phyloP scores from a whole-genome alignment of 495 filamentous ascomycete species.

The Trichoderma reesei region DNA sequence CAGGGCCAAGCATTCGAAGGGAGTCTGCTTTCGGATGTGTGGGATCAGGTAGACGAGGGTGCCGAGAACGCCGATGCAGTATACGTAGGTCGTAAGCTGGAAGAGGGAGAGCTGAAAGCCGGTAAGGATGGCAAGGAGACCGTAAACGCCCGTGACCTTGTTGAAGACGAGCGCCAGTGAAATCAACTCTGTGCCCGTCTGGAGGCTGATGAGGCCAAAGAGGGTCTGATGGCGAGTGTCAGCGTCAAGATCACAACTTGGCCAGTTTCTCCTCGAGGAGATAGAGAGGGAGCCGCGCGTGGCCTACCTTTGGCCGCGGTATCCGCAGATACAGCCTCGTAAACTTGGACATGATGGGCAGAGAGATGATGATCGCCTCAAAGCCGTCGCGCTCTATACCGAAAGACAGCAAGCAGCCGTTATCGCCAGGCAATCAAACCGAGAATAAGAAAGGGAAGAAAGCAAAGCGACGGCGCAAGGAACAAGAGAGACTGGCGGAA shows the following conservation, averaged over 20 bases:
- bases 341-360: conserved; percentile 9
- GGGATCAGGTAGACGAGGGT: conserved; percentile 53
- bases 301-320: conserved; percentile 26
- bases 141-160: conserved; percentile 80
- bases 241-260: background rate
- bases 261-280: background rate
- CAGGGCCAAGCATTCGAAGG: conserved; percentile 58
- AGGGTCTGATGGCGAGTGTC: conserved; percentile 47
- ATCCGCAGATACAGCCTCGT: conserved; percentile 17
- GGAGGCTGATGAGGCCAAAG: conserved; percentile 74
- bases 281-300: background rate
- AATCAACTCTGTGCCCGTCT: conserved; percentile 74
- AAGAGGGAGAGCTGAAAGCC: conserved; percentile 51
- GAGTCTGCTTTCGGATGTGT: conserved; percentile 58
- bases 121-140: conserved; percentile 75
- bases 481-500: background rate
- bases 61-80: conserved; percentile 60
- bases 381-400: background rate
- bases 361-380: background rate
- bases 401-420: background rate
- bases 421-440: background rate
- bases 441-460: too few species aligned
- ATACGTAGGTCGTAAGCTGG: conserved; percentile 74
- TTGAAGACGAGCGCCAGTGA: conserved; percentile 72
- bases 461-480: background rate